Base-by-base conservation (phyloP, 345 rosid genomes). In the Aquilaria yunnanensis region DNA sequence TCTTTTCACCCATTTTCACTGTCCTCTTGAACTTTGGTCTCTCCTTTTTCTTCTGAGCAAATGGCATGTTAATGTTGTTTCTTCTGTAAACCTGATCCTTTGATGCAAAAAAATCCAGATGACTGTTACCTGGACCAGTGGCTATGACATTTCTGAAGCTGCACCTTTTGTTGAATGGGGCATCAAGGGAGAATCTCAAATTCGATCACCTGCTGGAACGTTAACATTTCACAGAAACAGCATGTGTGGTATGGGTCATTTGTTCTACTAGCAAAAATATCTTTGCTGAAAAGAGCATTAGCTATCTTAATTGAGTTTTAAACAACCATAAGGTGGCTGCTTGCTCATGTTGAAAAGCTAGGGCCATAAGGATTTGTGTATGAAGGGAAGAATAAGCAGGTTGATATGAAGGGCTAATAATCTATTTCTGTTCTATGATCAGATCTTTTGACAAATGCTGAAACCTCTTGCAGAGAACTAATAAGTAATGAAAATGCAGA, bases 81-180 rank as follows among this genome's bases (percentile, higher is more conserved):
- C 49, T 48, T 13, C 46, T 10, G 14, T 48, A 9, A 14, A 13
- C 56, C 55, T 23, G 46, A 61, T 51, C n/a, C n/a, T 61, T 5
- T 49, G 12, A 3, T 13, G 30, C 12, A 61, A 33, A 41, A 52
- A 14, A 51, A 16, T 45, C 12, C 59, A 78, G 86, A 78, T 78
- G 83, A 67, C 86, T 9, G 74, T 81, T 31, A 81, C 86, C 6
- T 78, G 86, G 83, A 78, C 81, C 34, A 78, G 86, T 45, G 86
- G 86, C 10, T 81, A 78, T 48, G 60, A 66, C 68, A 67, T 78
- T 9, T 52, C 47, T 49, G 83, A 81, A 69, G 83, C 79, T 64
- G 71, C 65, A 56, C 83, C 86, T 30, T 64, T 78, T 12, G 74
- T 81, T 59, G 69, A 52, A 52, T 78, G 86, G 86, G 79, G 81